Percentiles rank a stretch among this genome's conserved stretches.
These are phyloP conservation scores for Rubia occidens DNA, from an alignment of 305 asterid genomes.

Conservation along the genomic window DNA sequence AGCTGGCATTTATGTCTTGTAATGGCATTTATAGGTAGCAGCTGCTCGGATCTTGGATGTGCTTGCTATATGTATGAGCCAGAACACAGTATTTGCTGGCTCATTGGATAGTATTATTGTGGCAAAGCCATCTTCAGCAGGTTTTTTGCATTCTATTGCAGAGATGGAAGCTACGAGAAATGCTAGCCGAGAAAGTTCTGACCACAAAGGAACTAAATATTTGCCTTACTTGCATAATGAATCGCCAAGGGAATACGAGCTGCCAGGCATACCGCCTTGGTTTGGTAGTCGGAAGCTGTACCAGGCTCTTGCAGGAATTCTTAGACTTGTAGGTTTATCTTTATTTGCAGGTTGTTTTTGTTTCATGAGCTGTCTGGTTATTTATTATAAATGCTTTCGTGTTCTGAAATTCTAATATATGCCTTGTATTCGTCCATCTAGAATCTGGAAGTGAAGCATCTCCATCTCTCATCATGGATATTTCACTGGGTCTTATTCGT, in stretches of 20 bases:
- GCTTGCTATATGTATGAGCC: conserved; percentile 80
- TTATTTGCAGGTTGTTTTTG: conserved; percentile 54
- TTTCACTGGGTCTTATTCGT: conserved; percentile 74
- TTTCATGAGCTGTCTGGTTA: conserved; percentile 11
- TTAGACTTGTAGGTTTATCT: conserved; percentile 69
- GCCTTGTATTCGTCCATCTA: conserved; percentile 22
- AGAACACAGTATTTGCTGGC: conserved; percentile 74
- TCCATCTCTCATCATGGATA: conserved; percentile 53
- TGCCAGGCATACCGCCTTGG: conserved; percentile 97
- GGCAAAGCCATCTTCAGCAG: conserved; percentile 50
- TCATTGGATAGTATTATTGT: conserved; percentile 64
- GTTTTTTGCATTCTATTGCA: conserved; percentile 72
- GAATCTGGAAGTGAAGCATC: conserved; percentile 63
- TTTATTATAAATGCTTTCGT: background rate
- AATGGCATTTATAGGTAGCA: conserved; percentile 40
- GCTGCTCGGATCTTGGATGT: conserved; percentile 81
- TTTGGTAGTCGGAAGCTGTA: conserved; percentile 77
- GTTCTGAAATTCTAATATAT: conserved; percentile 13
- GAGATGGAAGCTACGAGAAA: conserved; percentile 55
- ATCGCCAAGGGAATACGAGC: conserved; percentile 41
- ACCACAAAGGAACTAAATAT: conserved; percentile 29
- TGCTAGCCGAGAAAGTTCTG: conserved; percentile 28
- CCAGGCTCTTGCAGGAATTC: conserved; percentile 64
- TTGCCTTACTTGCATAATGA: conserved; percentile 26
- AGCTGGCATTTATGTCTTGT: background rate